phyloP scores from a whole-genome alignment of 805 yeast genomes.

The Starmerella scarabaei region DNA sequence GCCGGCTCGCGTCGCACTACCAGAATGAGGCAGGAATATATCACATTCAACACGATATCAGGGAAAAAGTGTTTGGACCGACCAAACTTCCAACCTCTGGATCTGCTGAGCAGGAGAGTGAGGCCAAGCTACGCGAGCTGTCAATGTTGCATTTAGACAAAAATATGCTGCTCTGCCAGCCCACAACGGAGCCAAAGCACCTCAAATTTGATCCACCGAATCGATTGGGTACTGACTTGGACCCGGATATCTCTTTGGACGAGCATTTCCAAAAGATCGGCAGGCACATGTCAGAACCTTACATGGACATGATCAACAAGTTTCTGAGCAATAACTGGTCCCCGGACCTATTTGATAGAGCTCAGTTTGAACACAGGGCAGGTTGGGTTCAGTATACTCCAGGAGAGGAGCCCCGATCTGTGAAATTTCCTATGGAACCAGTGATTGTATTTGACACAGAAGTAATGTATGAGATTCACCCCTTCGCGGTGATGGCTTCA shows the following conservation, averaged over 20 bases:
- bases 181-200: constrained; percentile 12
- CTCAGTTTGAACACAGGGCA: constrained; percentile 41
- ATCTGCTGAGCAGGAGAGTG: not conserved
- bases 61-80: constrained; percentile 10
- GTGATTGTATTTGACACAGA: constrained; percentile 82
- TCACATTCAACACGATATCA: constrained; percentile 19
- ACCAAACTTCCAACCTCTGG: not conserved
- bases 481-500: constrained; percentile 66
- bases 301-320: constrained; percentile 37
- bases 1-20: not conserved
- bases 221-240: constrained; percentile 46
- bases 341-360: constrained; percentile 11
- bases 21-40: constrained; percentile 27
- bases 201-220: constrained; percentile 39
- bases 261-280: constrained; percentile 75
- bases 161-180: constrained; percentile 14
- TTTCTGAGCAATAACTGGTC: constrained; percentile 29
- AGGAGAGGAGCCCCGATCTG: constrained; percentile 37
- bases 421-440: constrained; percentile 57
- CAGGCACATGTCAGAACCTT: constrained; percentile 43
- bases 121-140: constrained; percentile 2
- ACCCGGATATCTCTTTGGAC: constrained; percentile 33
- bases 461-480: constrained; percentile 59
- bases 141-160: constrained; percentile 15
- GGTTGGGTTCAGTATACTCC: constrained; percentile 76